Evolutionary conservation across 192 early-diverging fungal genomes (phyloP), one percentile per base, ranked within the genome.

Genomic region (Coemansia pectinata): DNA sequence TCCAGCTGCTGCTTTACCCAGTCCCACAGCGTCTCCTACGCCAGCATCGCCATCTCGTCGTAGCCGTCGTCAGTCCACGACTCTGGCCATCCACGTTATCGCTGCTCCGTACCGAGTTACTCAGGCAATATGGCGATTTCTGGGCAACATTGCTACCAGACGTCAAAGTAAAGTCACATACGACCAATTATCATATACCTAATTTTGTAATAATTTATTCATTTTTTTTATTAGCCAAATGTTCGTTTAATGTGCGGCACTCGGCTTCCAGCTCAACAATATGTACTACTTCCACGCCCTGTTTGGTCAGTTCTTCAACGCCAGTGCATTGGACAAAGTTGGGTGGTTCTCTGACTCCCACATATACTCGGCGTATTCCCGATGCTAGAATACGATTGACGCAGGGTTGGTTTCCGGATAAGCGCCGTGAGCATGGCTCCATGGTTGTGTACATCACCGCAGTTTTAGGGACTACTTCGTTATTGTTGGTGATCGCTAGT

Each of bases 401-500:
- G 53, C 97, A 99, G 0, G 93, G 87, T 29, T 40, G 36, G 62
- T 97, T 98, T 0, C 94, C 94, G 1, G 95, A 95, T 8, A 96
- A 76, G 17, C 97, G 87, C 65, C 74, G 76, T 3, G 92, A 92
- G 74, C 97, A 99, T 0, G 97, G 97, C 67, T 99, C 97, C 97
- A 99, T 99, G 0, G 97, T 99, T 19, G 96, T 95, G 72, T 98
- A 99, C 52, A 83, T 48, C 0, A 52, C 27, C 11, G 66, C 25
- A 4, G 39, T 62, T 29, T 39, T 23, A 59, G 17, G n/a, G 27
- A 39, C 9, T 29, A n/a, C 0, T 29, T 33, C 55, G n/a, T 17
- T 34, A 0, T 31, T 2, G 2, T 36, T 25, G 23, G 21, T 27
- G 1, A 96, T 82, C 71, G 95, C 92, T 34, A 86, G 57, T 5